Percentiles rank a stretch among this genome's conserved stretches.
Evolutionary conservation across 192 early-diverging fungal species (phyloP).

Genomic region (Lunasporangiospora selenospora): DNA sequence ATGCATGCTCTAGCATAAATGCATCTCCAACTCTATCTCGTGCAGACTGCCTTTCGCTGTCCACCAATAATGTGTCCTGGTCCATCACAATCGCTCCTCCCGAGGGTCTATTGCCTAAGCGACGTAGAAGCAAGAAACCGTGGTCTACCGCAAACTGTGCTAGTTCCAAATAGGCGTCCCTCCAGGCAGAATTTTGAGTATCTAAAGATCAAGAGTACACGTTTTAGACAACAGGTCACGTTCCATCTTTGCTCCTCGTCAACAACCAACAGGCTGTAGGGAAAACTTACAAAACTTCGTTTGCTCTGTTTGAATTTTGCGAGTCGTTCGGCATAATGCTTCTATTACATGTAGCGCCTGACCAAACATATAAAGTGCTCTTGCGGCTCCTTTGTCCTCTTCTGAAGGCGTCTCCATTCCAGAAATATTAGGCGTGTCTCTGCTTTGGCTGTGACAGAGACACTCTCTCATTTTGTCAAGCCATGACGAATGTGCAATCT

Average conservation of each 20-base stretch:
- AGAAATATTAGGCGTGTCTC: too few species aligned
- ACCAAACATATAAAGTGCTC: constrained; percentile 23
- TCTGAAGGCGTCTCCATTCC: neutral
- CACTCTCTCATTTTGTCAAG: neutral
- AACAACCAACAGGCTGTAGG: neutral
- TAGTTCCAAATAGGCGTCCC: constrained; percentile 16
- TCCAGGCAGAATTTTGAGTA: constrained; percentile 11
- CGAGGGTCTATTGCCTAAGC: constrained; percentile 6
- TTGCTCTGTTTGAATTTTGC: constrained; percentile 9
- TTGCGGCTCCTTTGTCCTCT: neutral
- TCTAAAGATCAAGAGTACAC: neutral
- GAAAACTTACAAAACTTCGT: constrained; percentile 11
- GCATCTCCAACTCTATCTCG: neutral
- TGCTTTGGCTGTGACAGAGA: constrained; percentile 9
- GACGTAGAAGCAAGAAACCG: constrained; percentile 4
- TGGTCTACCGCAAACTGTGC: constrained; percentile 16
- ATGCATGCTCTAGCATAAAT: neutral
- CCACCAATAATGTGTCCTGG: neutral
- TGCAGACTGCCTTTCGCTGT: neutral
- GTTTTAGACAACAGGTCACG: neutral
- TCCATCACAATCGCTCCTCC: neutral
- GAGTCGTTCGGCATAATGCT: neutral
- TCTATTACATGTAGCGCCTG: constrained; percentile 11
- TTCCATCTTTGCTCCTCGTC: neutral
- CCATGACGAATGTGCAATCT: neutral